A percentile compares a stretch with the other conserved stretches of the same genome.
Conservation (phyloP, 1,284 basidiomycete genomes). For the Melampsora americana region DNA sequence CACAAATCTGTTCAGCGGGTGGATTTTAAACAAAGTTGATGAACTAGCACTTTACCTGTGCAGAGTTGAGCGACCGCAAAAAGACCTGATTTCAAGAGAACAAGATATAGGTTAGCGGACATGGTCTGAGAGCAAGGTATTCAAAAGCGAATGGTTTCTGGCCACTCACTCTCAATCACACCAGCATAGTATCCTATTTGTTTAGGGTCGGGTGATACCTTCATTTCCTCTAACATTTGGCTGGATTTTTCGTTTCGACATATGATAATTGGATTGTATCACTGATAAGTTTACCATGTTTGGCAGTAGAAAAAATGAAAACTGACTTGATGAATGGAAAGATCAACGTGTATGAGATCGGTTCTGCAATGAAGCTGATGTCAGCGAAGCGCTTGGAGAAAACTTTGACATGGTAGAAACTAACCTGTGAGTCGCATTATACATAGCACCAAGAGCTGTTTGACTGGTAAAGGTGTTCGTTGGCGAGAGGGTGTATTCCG, state of each 20-base stretch:
- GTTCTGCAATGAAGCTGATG: neutral
- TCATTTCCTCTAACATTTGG: slow-evolving; percentile 42
- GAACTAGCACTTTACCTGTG: slow-evolving; percentile 19
- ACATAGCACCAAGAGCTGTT: slow-evolving; percentile 15
- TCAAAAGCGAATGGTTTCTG: neutral
- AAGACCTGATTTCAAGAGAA: slow-evolving; percentile 2
- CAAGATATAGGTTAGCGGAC: neutral
- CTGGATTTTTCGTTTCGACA: neutral
- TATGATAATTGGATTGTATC: too few relatives aligned
- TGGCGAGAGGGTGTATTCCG: too few relatives aligned
- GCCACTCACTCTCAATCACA: slow-evolving; percentile 32
- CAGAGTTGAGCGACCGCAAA: slow-evolving; percentile 40
- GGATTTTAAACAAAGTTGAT: neutral
- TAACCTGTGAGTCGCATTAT: slow-evolving; percentile 35
- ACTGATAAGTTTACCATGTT: too few relatives aligned
- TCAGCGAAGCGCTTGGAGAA: too few relatives aligned
- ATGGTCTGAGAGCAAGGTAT: neutral
- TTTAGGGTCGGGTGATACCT: slow-evolving; percentile 27
- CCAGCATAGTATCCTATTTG: slow-evolving; percentile 41
- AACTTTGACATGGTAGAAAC: too few relatives aligned
- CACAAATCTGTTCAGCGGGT: neutral
- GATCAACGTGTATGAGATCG: slow-evolving; percentile 41
- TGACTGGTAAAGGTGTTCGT: slow-evolving; percentile 26
- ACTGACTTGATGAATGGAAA: slow-evolving; percentile 44
- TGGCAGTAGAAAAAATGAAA: neutral